Conservation (phyloP, 257 asterid species). For the Paraleonurus japonicus region DNA sequence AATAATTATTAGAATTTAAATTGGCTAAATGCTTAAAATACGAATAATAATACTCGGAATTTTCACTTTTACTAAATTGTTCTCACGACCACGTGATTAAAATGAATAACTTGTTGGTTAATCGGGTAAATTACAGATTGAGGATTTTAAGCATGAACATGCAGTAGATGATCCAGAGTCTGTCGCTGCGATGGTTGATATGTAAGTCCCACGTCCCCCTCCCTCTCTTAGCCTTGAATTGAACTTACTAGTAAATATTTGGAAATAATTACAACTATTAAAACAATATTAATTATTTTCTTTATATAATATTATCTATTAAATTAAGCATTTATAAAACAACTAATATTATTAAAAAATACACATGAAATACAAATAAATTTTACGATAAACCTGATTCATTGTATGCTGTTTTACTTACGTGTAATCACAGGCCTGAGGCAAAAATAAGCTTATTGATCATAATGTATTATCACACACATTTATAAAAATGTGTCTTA, state of each 20-base stretch:
- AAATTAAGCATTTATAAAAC: too few species aligned
- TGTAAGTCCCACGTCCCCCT: constrained; percentile 44
- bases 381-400: too few species aligned
- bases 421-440: too few species aligned
- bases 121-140: constrained; percentile 37
- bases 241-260: too few species aligned
- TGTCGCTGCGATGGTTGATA: constrained; percentile 62
- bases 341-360: too few species aligned
- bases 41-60: neutral
- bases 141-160: constrained; percentile 43
- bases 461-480: neutral
- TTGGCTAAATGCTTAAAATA: neutral
- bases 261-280: too few species aligned
- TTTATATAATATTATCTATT: too few species aligned
- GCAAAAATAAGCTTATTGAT: too few species aligned
- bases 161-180: constrained; percentile 76
- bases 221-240: too few species aligned
- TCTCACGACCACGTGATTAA: constrained; percentile 15
- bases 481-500: too few species aligned
- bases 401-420: too few species aligned
- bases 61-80: neutral
- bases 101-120: neutral
- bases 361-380: too few species aligned
- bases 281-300: neutral
- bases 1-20: neutral